Evolutionary conservation across 1,284 basidiomycete species (phyloP), one percentile per base, ranked within the genome.

Genomic region (Sporisorium graminicola): DNA sequence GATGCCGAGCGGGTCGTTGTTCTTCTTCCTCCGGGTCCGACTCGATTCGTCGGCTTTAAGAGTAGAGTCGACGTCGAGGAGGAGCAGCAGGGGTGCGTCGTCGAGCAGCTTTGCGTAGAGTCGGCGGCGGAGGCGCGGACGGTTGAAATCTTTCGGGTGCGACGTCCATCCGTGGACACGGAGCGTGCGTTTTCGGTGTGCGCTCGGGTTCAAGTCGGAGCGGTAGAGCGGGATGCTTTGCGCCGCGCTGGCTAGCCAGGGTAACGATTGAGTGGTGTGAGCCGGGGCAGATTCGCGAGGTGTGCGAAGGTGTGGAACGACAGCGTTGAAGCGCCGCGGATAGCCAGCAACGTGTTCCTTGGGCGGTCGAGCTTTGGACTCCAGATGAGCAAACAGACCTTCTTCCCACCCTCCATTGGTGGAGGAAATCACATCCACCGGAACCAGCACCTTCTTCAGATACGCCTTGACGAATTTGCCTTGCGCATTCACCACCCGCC

Each of bases 131-230:
- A 24, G 31, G n/a, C 74, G 46, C 1, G 47, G 5, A 1, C 5
- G 20, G 0, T 54, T 6, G n/a, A 58, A 72, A 20, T 72, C 68
- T 27, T 55, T 65, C 2, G 74, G 74, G 31, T 71, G 51, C 3
- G 58, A 65, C 9, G 31, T 16, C 74, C 74, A 76, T n/a, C 68
- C 68, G 5, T 76, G 68, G 5, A 6, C 29, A 0, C 68, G 50
- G 2, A 61, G 31, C 0, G 22, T n/a, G 2, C 40, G 46, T 13
- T 58, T 68, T 1, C 74, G 65, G 20, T 65, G 58, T 9, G 29
- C 42, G 2, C 37, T 7, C 2, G 61, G 5, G 1, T 54, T 6
- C 26, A 76, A 44, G 7, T 42, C 31, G 10, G 58, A 59, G 20
- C 68, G 51, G n/a, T 58, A 68, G 6, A 2, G 10, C 3, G 53